phyloP scores from a whole-genome alignment of 805 yeast genomes.

The Saccharomycopsis synnaedendra region DNA sequence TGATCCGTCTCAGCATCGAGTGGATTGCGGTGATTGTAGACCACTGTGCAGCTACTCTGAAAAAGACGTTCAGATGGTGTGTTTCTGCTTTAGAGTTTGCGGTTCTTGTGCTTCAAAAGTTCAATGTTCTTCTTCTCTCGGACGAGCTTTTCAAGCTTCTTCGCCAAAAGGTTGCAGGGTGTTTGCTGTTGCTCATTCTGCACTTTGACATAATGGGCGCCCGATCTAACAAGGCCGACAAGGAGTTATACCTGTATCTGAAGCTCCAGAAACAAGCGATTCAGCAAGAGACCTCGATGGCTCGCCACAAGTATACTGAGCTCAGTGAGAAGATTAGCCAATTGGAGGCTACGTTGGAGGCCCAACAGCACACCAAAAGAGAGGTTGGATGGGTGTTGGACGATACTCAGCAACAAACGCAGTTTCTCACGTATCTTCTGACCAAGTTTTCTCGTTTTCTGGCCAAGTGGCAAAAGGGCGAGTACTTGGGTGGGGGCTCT shows the following conservation, averaged over 20 bases:
- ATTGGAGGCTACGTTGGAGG: constrained; percentile 29
- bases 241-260: constrained; percentile 15
- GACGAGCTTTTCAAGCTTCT: constrained; percentile 65
- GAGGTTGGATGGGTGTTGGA: constrained; percentile 83
- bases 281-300: constrained; percentile 10
- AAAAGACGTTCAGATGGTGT: constrained; percentile 90
- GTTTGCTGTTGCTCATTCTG: constrained; percentile 86
- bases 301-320: constrained; percentile 20
- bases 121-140: constrained; percentile 70
- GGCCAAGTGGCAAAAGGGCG: constrained; percentile 95
- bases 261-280: constrained; percentile 12
- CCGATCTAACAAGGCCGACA: constrained; percentile 53
- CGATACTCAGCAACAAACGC: constrained; percentile 77
- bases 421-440: constrained; percentile 74
- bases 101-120: constrained; percentile 86
- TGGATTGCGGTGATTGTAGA: constrained; percentile 93
- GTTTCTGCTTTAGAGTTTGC: constrained; percentile 93
- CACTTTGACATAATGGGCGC: constrained; percentile 99
- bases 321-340: constrained; percentile 40
- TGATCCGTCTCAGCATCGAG: constrained; percentile 67
- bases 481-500: constrained; percentile 88
- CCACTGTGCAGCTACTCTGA: constrained; percentile 88
- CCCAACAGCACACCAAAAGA: constrained; percentile 44
- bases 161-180: constrained; percentile 79
- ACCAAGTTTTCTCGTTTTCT: constrained; percentile 83